Evolutionary conservation across 2,329 filamentous ascomycete genomes (phyloP).

Genomic region (Fonsecaea multimorphosa): DNA sequence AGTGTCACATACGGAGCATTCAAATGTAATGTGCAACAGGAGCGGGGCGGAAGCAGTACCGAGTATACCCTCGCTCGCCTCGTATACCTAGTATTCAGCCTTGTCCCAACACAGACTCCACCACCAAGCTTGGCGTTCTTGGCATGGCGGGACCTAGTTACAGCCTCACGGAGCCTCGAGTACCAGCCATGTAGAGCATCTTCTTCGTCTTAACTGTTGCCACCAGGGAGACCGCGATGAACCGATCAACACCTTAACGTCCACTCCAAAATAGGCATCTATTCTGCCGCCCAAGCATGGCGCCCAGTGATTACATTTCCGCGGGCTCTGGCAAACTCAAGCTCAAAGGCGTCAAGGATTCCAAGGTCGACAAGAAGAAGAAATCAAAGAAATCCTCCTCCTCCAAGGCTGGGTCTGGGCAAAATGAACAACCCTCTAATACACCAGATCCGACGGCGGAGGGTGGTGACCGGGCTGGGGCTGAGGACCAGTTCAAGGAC

Average conservation of each 20-base stretch:
- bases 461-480: neutral
- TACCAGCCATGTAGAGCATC: too few relatives aligned
- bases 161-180: too few relatives aligned
- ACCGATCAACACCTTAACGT: neutral
- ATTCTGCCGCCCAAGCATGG: conserved; percentile 11
- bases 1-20: too few relatives aligned
- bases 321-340: conserved; percentile 70
- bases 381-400: conserved; percentile 57
- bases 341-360: conserved; percentile 74
- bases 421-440: neutral
- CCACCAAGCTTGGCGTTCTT: too few relatives aligned
- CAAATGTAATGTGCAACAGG: too few relatives aligned
- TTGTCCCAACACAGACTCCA: too few relatives aligned
- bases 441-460: neutral
- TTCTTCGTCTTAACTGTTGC: too few relatives aligned
- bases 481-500: conserved; percentile 27
- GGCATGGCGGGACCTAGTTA: too few relatives aligned
- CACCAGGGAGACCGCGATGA: neutral
- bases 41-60: too few relatives aligned
- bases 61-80: too few relatives aligned
- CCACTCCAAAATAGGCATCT: neutral
- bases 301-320: conserved; percentile 29
- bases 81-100: too few relatives aligned
- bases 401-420: conserved; percentile 39
- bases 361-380: conserved; percentile 57